Conservation (phyloP, 2,329 filamentous ascomycete species). For the Corniculantispora saksenae region DNA sequence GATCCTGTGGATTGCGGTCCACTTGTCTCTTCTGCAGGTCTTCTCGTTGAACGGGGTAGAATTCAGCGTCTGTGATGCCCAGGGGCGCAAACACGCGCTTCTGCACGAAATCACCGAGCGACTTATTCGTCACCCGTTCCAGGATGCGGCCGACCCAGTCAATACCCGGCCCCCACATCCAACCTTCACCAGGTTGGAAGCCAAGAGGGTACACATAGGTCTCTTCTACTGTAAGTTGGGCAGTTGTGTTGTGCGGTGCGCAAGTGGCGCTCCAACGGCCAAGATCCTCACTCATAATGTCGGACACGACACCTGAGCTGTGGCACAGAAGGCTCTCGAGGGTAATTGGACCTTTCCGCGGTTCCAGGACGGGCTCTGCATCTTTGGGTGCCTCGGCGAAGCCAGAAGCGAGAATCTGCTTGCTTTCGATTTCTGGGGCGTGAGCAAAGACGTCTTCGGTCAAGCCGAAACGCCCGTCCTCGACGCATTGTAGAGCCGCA, state of each 20-base stretch:
- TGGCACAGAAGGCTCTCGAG: constrained; percentile 54
- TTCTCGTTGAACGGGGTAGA: constrained; percentile 39
- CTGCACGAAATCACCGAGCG: constrained; percentile 45
- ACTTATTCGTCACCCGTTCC: constrained; percentile 45
- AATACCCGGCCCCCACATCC: constrained; percentile 50
- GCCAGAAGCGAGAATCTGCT: constrained; percentile 49
- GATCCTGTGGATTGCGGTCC: constrained; percentile 41
- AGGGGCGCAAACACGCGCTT: constrained; percentile 47
- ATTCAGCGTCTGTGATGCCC: constrained; percentile 40
- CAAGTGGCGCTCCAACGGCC: constrained; percentile 38
- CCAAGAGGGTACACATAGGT: constrained; percentile 45
- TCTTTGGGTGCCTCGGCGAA: constrained; percentile 38
- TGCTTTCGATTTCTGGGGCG: constrained; percentile 49
- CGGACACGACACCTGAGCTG: constrained; percentile 49
- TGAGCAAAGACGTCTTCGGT: constrained; percentile 46
- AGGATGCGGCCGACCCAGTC: constrained; percentile 57
- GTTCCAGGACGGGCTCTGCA: constrained; percentile 34
- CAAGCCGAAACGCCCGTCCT: constrained; percentile 49
- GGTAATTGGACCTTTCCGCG: constrained; percentile 42
- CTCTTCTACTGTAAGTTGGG: constrained; percentile 40
- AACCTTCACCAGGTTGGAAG: constrained; percentile 52
- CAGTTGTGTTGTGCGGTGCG: constrained; percentile 14
- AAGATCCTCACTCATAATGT: constrained; percentile 40
- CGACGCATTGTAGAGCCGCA: constrained; percentile 55
- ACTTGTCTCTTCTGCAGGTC: constrained; percentile 37